Evolutionary conservation across 345 rosid species (phyloP), one percentile per base, ranked within the genome.

Genomic region (Boechera retrofracta): DNA sequence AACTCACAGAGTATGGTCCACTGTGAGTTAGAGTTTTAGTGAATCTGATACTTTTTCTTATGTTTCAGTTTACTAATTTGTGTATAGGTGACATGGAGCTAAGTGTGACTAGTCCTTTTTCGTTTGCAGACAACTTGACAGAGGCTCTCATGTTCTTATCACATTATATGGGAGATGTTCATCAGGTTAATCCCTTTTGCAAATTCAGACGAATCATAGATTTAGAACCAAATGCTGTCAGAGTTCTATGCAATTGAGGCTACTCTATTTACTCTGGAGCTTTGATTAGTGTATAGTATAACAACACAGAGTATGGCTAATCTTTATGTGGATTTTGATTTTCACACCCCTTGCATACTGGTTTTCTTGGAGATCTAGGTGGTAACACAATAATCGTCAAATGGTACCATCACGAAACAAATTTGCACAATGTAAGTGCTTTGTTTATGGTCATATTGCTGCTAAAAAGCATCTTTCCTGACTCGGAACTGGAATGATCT

Each of bases 121-220:
- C 24, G 18, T 61, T 80, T 59, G 72, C 85, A 91, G 97, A 85
- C 81, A 94, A 91, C 81, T 78, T 88, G 77, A 89, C 94, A 0
- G 94, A 91, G 85, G 94, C 97, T 1, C 89, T 94, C 24, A 61
- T 93, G 93, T 93, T 93, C 81, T 77, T 91, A 69, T 87, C 96
- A 64, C 98, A 93, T 79, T 89, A 79, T 81, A 77, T 93, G 66
- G 97, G 94, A 29, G 98, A 94, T 80, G 79, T 89, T 56, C 98
- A 94, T 79, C 97, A 94, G 98, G 98, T 94, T 53, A 16, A 53
- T 24, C 35, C 59, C 5, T 54, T 70, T 69, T 31, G 0, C 11
- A 72, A 21, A 53, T 53, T 60, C 47, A 5, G 38, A 33, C 4
- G 5, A 56, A 21, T n/a, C 79, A 57, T n/a, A 47, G 5, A 12